These are phyloP conservation scores for Claviceps sorghi DNA, from an alignment of 2,329 filamentous ascomycete genomes.

Conservation along the genomic window DNA sequence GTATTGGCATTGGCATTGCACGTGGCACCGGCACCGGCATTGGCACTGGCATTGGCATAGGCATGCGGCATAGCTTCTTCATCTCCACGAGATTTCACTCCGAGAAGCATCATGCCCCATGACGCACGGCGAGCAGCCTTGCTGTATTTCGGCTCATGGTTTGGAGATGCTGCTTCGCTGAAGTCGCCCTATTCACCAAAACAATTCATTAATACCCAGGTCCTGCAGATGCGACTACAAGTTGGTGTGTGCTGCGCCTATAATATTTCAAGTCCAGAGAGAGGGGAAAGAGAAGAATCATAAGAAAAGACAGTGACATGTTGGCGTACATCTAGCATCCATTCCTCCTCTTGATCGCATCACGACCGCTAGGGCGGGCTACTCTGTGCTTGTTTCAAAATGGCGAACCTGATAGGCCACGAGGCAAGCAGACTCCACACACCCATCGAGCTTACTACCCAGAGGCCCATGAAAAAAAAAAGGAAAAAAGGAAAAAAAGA, in stretches of 20 bases:
- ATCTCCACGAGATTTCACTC: conserved; percentile 18
- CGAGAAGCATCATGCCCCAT: conserved; percentile 28
- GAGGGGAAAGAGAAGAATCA: background rate
- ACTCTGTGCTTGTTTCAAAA: background rate
- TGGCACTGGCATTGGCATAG: background rate
- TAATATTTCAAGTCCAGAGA: background rate
- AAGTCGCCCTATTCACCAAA: conserved; percentile 14
- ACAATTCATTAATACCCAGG: conserved; percentile 18
- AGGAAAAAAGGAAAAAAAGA: background rate
- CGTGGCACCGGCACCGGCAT: background rate
- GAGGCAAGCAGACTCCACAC: background rate
- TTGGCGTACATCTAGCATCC: conserved; percentile 25
- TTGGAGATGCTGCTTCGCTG: conserved; percentile 19
- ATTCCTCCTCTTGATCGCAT: conserved; percentile 20
- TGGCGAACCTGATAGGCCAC: conserved; percentile 1
- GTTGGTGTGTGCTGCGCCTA: conserved; percentile 10
- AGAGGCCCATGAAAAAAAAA: background rate
- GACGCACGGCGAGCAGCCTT: conserved; percentile 28
- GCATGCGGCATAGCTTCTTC: conserved; percentile 9
- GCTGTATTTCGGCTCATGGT: conserved; percentile 22
- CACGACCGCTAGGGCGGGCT: conserved; percentile 7
- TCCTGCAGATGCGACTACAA: conserved; percentile 13
- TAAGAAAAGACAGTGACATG: background rate
- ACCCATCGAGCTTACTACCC: background rate
- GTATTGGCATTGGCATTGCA: background rate